A percentile compares a stretch with the other conserved stretches of the same genome.
Evolutionary conservation across 352 stramenopile genomes (phyloP).

Genomic region (Phytopythium ostracodes): DNA sequence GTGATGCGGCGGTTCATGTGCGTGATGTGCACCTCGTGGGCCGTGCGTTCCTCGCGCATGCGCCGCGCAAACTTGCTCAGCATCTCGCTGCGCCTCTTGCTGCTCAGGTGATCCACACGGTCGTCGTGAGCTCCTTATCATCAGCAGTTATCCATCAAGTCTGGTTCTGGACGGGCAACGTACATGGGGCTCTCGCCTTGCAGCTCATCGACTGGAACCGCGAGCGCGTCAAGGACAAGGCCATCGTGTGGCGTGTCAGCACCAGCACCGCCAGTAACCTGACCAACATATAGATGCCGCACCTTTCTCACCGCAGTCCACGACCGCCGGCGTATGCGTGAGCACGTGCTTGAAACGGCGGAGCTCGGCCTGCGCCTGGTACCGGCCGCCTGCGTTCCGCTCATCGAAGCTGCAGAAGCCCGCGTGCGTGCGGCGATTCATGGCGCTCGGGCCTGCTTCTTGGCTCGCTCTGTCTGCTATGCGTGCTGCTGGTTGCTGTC

Average conservation of each 20-base stretch:
- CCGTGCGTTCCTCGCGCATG: constrained; percentile 49
- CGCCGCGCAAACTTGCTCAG: constrained; percentile 54
- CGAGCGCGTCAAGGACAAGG: not conserved
- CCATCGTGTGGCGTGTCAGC: not conserved
- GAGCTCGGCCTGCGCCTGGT: constrained; percentile 71
- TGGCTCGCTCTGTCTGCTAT: not conserved
- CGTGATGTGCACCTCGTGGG: constrained; percentile 60
- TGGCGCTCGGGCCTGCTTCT: constrained; percentile 5
- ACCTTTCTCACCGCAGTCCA: constrained; percentile 61
- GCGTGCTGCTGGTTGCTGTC: not conserved
- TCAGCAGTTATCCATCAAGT: too few relatives aligned
- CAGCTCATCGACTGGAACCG: constrained; percentile 34
- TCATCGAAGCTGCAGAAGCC: constrained; percentile 78
- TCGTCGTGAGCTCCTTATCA: too few relatives aligned
- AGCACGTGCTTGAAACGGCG: constrained; percentile 76
- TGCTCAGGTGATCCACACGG: constrained; percentile 10
- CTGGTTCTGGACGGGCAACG: too few relatives aligned
- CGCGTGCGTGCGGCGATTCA: constrained; percentile 59
- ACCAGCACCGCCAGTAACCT: too few relatives aligned
- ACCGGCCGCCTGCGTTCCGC: constrained; percentile 67
- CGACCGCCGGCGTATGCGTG: constrained; percentile 32
- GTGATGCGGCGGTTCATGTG: constrained; percentile 83
- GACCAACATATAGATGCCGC: not conserved
- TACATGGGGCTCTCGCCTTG: constrained; percentile 44
- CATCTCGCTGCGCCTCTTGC: constrained; percentile 40